Conservation (phyloP, 768 basidiomycete species). For the Suillus plorans region DNA sequence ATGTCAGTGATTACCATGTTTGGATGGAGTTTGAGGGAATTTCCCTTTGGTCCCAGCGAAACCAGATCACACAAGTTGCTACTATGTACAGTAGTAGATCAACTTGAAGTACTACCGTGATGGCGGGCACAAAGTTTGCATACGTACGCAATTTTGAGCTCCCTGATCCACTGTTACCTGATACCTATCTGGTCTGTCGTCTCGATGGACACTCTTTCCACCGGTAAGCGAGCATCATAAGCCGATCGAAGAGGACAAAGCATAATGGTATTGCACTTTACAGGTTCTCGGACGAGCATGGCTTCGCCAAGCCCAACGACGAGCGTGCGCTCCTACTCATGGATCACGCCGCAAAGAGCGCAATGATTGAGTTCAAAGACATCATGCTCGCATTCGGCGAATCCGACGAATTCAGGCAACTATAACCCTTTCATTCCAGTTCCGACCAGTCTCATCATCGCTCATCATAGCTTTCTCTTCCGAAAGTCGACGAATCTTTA, state of each 20-base stretch:
- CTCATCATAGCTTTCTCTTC: slow-evolving; percentile 73
- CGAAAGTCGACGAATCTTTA: slow-evolving; percentile 73
- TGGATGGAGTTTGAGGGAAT: background rate
- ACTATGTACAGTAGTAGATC: background rate
- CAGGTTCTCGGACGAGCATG: slow-evolving; percentile 85
- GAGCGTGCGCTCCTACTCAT: slow-evolving; percentile 81
- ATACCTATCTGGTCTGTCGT: slow-evolving; percentile 81
- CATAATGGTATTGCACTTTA: background rate
- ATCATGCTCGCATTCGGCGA: slow-evolving; percentile 90
- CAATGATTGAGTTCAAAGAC: slow-evolving; percentile 84
- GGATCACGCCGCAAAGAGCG: slow-evolving; percentile 81
- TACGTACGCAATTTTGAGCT: slow-evolving; percentile 91
- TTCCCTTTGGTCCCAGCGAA: background rate
- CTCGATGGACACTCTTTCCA: slow-evolving; percentile 95
- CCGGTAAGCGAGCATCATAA: slow-evolving; percentile 49
- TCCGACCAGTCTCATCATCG: background rate
- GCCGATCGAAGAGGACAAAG: background rate
- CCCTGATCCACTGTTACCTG: slow-evolving; percentile 81
- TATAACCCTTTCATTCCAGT: background rate
- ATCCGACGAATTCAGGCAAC: slow-evolving; percentile 94
- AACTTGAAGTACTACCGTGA: slow-evolving; percentile 27
- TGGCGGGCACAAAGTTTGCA: slow-evolving; percentile 92
- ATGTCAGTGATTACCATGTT: background rate
- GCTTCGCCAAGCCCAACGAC: slow-evolving; percentile 92
- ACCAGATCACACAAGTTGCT: background rate